A percentile compares a stretch with the other conserved stretches of the same genome.
phyloP scores from a whole-genome alignment of 805 yeast genomes.

The Myxozyma nipponensis region DNA sequence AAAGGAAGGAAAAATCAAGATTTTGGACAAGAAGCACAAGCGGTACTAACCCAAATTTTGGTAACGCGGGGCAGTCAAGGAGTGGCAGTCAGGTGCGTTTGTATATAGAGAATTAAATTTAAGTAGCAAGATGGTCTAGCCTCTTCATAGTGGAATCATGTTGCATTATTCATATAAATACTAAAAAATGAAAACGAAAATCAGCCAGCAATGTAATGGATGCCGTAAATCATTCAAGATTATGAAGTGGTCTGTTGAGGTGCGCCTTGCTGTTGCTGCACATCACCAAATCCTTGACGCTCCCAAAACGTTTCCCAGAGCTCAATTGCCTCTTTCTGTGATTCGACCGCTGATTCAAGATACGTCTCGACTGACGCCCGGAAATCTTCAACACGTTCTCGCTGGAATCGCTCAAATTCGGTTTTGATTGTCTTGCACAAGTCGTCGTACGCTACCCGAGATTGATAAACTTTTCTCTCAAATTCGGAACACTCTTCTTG shows the following conservation, averaged over 20 bases:
- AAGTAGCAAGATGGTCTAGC: not conserved
- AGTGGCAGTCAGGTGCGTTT: no score
- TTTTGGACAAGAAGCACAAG: constrained; percentile 6
- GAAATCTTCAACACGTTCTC: constrained; percentile 74
- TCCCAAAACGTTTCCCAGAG: constrained; percentile 63
- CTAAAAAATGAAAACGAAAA: no score
- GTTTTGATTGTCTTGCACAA: constrained; percentile 62
- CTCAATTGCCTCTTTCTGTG: constrained; percentile 74
- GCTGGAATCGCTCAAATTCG: constrained; percentile 67
- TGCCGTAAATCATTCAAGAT: no score
- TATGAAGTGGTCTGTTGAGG: not conserved
- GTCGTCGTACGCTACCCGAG: constrained; percentile 57
- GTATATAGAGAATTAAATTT: no score
- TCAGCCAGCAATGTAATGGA: no score
- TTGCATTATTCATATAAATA: not conserved
- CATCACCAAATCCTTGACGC: constrained; percentile 30
- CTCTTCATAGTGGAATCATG: not conserved
- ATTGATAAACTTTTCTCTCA: constrained; percentile 50
- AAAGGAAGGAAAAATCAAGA: constrained; percentile 9
- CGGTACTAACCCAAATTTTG: constrained; percentile 1
- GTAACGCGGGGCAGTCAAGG: not conserved
- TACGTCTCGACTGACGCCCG: constrained; percentile 85
- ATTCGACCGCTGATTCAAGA: constrained; percentile 83
- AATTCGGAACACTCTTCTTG: constrained; percentile 57
- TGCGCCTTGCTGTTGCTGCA: constrained; percentile 13